Conservation (phyloP, 169 alveolate species). For the Babesia caballi region DNA sequence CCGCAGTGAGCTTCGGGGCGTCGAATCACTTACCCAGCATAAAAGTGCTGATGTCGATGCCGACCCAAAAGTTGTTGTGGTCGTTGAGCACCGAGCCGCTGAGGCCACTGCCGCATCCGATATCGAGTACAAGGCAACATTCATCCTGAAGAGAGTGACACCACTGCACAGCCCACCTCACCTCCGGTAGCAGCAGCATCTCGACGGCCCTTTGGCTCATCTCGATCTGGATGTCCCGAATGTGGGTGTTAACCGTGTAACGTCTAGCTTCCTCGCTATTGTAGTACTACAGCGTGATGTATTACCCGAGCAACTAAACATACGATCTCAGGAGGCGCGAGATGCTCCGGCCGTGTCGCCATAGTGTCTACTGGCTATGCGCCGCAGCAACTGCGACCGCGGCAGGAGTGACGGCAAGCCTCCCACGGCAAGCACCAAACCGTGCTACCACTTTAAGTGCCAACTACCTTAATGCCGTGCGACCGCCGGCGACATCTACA, state of each 20-base stretch:
- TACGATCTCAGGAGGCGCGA: conserved; percentile 68
- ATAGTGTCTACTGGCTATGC: neutral
- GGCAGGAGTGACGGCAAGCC: no score
- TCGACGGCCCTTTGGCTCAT: conserved; percentile 91
- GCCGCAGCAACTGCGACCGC: no score
- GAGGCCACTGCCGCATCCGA: conserved; percentile 98
- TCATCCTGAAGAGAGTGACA: conserved; percentile 72
- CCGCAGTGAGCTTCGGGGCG: neutral
- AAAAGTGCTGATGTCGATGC: conserved; percentile 90
- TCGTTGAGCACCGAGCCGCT: conserved; percentile 90
- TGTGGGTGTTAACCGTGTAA: conserved; percentile 85
- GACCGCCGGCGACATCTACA: no score
- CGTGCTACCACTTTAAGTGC: no score
- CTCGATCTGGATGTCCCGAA: conserved; percentile 89
- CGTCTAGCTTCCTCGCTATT: conserved; percentile 87
- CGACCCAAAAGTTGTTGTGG: conserved; percentile 91
- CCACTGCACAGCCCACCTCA: neutral
- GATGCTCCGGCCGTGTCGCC: conserved; percentile 64
- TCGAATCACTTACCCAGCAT: conserved; percentile 87
- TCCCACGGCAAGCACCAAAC: no score
- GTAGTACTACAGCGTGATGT: conserved; percentile 76
- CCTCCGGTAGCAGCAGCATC: conserved; percentile 82
- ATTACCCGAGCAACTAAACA: neutral
- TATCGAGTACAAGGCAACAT: conserved; percentile 87
- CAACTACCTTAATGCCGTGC: no score